Conservation (phyloP, 345 rosid genomes). For the Hypericum perforatum region DNA sequence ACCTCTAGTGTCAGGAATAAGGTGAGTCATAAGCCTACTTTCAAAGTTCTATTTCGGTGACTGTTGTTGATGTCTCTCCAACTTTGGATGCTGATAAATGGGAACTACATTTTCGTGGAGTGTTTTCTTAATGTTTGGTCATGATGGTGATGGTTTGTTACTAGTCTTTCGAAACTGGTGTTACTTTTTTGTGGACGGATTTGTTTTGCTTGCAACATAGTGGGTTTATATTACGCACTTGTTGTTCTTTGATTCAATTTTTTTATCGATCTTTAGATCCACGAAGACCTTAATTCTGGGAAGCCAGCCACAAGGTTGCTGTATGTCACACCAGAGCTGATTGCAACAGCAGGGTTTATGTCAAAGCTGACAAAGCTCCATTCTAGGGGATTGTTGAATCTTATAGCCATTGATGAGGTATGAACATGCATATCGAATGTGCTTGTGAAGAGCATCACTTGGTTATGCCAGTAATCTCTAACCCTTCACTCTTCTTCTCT, state of each 20-base stretch:
- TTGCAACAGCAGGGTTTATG: conserved; percentile 80
- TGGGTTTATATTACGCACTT: too few species aligned
- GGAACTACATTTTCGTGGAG: too few species aligned
- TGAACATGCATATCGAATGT: neutral
- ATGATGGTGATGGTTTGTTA: too few species aligned
- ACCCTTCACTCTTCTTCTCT: conserved; percentile 7
- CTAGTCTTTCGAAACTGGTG: too few species aligned
- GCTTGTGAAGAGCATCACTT: conserved; percentile 7
- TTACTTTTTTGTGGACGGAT: too few species aligned
- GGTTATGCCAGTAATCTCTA: conserved; percentile 4
- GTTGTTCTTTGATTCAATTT: neutral
- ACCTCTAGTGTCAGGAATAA: conserved; percentile 49
- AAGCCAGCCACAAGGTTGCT: conserved; percentile 68
- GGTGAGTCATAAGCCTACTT: conserved; percentile 15
- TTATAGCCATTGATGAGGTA: conserved; percentile 94
- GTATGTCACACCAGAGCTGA: conserved; percentile 89
- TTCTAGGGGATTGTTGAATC: conserved; percentile 79
- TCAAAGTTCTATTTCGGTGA: neutral
- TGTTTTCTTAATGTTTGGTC: too few species aligned
- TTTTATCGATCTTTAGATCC: conserved; percentile 41
- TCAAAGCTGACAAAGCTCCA: conserved; percentile 62
- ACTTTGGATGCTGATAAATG: neutral
- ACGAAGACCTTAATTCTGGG: conserved; percentile 86
- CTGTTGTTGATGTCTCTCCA: neutral
- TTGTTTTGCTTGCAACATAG: too few species aligned